Evolutionary conservation across 2,329 filamentous ascomycete species (phyloP).

Genomic region (Fusarium brachygibbosum): DNA sequence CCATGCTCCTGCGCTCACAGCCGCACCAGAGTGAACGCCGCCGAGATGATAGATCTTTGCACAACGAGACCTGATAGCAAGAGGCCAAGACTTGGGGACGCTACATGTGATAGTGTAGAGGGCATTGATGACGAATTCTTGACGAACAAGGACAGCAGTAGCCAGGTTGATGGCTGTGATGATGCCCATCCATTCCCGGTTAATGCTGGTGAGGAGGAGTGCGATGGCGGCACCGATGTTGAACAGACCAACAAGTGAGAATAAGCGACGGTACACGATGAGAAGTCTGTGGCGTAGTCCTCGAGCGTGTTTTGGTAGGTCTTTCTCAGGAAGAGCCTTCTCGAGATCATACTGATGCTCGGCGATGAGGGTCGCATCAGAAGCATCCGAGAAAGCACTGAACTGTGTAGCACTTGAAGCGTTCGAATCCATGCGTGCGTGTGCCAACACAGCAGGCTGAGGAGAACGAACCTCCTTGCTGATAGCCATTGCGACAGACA

Average conservation of each 20-base stretch:
- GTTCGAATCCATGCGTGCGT: slow-evolving; percentile 47
- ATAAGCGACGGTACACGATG: slow-evolving; percentile 69
- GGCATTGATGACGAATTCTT: slow-evolving; percentile 66
- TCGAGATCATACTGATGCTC: slow-evolving; percentile 50
- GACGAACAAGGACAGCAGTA: slow-evolving; percentile 64
- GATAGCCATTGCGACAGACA: neutral
- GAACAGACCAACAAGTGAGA: slow-evolving; percentile 65
- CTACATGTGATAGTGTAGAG: slow-evolving; percentile 63
- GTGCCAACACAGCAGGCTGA: slow-evolving; percentile 27
- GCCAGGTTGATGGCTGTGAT: slow-evolving; percentile 64
- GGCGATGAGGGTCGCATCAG: slow-evolving; percentile 34
- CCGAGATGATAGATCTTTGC: slow-evolving; percentile 67
- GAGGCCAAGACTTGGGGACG: slow-evolving; percentile 61
- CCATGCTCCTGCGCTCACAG: slow-evolving; percentile 63
- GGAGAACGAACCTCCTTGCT: slow-evolving; percentile 14
- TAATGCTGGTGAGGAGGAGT: slow-evolving; percentile 55
- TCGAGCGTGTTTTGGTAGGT: slow-evolving; percentile 55
- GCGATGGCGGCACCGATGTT: slow-evolving; percentile 64
- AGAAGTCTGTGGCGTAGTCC: slow-evolving; percentile 60
- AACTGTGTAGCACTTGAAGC: slow-evolving; percentile 48
- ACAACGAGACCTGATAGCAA: slow-evolving; percentile 61
- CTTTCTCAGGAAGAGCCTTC: slow-evolving; percentile 58
- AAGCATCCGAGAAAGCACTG: slow-evolving; percentile 33
- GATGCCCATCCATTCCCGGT: slow-evolving; percentile 56
- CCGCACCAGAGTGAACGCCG: slow-evolving; percentile 64